Evolutionary conservation across 768 basidiomycete genomes (phyloP).

Genomic region (Rubroboletus satanas): DNA sequence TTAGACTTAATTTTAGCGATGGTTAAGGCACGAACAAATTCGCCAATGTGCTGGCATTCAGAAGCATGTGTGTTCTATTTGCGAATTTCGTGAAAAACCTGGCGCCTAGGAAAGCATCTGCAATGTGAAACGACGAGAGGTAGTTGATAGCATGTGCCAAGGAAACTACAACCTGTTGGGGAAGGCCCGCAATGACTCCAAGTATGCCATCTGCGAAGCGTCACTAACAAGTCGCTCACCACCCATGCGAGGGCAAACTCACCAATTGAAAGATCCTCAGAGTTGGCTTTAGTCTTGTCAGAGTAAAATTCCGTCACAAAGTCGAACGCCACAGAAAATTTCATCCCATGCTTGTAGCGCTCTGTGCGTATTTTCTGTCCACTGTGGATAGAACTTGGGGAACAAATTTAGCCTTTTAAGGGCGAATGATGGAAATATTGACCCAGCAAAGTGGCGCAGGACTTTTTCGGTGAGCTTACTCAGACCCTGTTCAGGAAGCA

Average conservation of each 20-base stretch:
- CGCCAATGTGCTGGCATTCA: constrained; percentile 81
- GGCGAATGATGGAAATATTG: constrained; percentile 9
- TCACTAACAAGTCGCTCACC: not conserved
- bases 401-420: constrained; percentile 7
- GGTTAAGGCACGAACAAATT: constrained; percentile 51
- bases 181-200: constrained; percentile 61
- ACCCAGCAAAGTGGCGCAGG: constrained; percentile 70
- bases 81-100: constrained; percentile 78
- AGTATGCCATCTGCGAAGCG: constrained; percentile 51
- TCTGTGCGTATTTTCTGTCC: constrained; percentile 59
- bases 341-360: constrained; percentile 48
- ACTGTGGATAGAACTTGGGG: constrained; percentile 35
- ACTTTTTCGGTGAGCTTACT: constrained; percentile 73
- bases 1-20: not conserved
- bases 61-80: constrained; percentile 75
- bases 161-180: constrained; percentile 64
- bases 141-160: constrained; percentile 71
- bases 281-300: constrained; percentile 41
- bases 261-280: constrained; percentile 34
- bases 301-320: constrained; percentile 64
- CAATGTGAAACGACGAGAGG: constrained; percentile 69
- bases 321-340: constrained; percentile 68
- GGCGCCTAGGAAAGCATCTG: constrained; percentile 73
- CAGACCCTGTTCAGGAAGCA: constrained; percentile 57
- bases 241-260: not conserved